Base-by-base conservation (phyloP, 2,329 filamentous ascomycete species). In the Scedosporium aurantiacum region DNA sequence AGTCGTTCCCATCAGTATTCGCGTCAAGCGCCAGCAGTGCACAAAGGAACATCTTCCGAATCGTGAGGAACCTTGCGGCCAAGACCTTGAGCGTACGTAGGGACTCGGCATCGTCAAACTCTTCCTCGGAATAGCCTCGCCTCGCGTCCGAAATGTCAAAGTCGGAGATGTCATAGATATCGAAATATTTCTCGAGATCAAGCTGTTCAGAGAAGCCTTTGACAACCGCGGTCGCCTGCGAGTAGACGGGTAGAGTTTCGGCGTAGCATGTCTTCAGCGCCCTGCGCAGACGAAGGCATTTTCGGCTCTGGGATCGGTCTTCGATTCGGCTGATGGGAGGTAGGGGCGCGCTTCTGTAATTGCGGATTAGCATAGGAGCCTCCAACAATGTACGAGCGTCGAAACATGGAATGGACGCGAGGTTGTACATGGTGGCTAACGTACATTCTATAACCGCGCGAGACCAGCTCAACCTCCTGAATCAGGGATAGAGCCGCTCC, bases 401-500 rank as follows among this genome's bases (percentile, higher is more conserved):
- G 25, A 23, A 23, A 50, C 32, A 37, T 12, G 32, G 32, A 32
- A 32, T 8, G 32, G 10, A 12, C 32, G 23, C 23, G 52, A 56
- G 27, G 52, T 14, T 16, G 23, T 28, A 27, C n/a, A 40, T 12
- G 16, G 43, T 1, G 7, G 25, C 23, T 55, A 57, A 76, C 86
- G 72, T 74, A 91, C 85, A 96, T 80, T 74, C 90, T 82, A 73
- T 96, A 97, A 23, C 92, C 92, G 67, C 92, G 85, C 32, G 92
- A 95, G 27, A 97, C 91, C 37, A 97, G 80, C 75, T 97, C 92
- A n/a, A 97, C 91, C 74, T 97, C 92, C 72, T 96, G 92, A 64
- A 97, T 87, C 63, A 96, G 82, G 43, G 88, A 85, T 61, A 96
- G 78, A 2, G 90, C 88, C 37, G 90, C 88, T 45, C 86, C 86